These are phyloP conservation scores for Scutellaria baicalensis DNA, from an alignment of 257 asterid genomes.

Conservation along the genomic window DNA sequence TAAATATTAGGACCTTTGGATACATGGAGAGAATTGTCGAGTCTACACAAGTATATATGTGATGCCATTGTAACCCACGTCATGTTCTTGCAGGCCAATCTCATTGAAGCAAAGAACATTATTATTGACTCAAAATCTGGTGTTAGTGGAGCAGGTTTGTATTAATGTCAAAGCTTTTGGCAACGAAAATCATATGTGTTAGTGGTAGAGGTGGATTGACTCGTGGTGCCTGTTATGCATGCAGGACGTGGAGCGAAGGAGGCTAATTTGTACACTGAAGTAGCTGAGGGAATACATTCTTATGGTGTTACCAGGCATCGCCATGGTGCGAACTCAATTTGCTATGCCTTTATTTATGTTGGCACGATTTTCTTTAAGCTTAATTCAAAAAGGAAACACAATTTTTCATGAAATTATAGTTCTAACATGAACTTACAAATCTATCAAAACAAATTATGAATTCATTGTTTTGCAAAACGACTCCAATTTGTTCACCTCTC, in stretches of 20 bases:
- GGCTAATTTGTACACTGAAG: conserved; percentile 88
- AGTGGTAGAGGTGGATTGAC: background rate
- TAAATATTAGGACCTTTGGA: background rate
- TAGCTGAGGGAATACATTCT: conserved; percentile 93
- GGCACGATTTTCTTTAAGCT: too few relatives aligned
- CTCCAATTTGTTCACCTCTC: too few relatives aligned
- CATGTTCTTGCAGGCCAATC: conserved; percentile 61
- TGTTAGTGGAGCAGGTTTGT: conserved; percentile 96
- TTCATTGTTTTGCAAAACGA: too few relatives aligned
- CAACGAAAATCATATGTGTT: background rate
- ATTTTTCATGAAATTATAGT: too few relatives aligned
- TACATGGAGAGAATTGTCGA: background rate
- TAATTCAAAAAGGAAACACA: too few relatives aligned
- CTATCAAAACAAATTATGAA: too few relatives aligned
- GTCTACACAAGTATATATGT: background rate
- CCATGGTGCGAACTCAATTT: conserved; percentile 57
- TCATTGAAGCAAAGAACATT: conserved; percentile 66
- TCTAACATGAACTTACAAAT: too few relatives aligned
- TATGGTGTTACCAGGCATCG: conserved; percentile 87
- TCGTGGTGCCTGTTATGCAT: conserved; percentile 12
- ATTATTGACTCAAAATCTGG: conserved; percentile 95
- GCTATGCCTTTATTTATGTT: background rate
- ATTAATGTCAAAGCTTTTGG: background rate
- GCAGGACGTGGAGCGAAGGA: conserved; percentile 96
- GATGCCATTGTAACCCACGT: background rate